Evolutionary conservation across 352 stramenopile genomes (phyloP), one percentile per base, ranked within the genome.

Genomic region (Phytopythium sindhum): DNA sequence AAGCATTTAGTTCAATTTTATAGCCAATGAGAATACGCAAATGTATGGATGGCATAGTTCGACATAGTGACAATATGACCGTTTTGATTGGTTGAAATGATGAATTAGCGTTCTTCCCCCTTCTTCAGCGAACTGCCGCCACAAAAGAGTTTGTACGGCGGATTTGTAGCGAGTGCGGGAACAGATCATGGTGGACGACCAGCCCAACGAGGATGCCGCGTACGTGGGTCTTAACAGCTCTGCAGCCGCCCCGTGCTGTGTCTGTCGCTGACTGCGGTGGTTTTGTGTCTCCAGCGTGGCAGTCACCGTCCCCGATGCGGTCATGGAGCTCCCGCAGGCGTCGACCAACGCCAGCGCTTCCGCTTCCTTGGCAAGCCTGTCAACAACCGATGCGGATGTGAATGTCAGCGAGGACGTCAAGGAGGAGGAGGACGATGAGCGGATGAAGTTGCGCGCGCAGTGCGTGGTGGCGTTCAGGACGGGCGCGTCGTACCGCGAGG

Each of bases 91-190:
- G 50, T 6, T 39, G 26, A 23, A 56, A 56, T 37, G 2, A 9
- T 9, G 12, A 37, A 37, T 21, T 51, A 21, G 11, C 5, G 4
- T 24, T 23, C 4, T 10, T 50, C 42, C 23, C 42, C 42, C 42
- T 28, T 50, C 23, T 14, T 15, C 21, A 17, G 4, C 12, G 15
- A 45, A 23, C 15, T 0, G 41, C 41, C 41, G 17, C n/a, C 54
- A 24, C 33, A 48, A 48, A 60, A 60, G 54, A 60, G 33, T 60
- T 60, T 50, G 54, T 37, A 60, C 54, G 54, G n/a, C 35, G 21
- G 21, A 57, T 23, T 12, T 45, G 1, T 26, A 50, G 0, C n/a
- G 42, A 50, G 19, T 19, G 24, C 47, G 24, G 47, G 47, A 54
- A 33, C 5, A 2, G 26, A 29, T 7, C n/a, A 57, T 57, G 51